Conservation (phyloP, 305 asterid genomes). For the Fraxinus albicans region DNA sequence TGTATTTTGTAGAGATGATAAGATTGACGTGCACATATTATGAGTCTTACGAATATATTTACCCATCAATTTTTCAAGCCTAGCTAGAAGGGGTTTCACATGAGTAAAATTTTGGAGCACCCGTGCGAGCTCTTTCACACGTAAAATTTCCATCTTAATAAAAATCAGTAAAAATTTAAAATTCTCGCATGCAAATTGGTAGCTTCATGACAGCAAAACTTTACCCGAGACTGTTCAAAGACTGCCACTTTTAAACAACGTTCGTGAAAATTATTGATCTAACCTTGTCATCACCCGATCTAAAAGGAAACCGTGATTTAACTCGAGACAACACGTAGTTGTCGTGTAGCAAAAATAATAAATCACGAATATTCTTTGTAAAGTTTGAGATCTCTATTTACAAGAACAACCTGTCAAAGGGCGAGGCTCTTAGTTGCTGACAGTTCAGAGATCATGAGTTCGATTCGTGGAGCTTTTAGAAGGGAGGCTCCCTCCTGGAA, state of each 20-base stretch:
- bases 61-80: neutral
- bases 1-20: neutral
- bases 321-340: neutral
- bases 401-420: neutral
- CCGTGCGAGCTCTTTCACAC: neutral
- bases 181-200: neutral
- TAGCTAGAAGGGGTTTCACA: neutral
- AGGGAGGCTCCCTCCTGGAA: too few relatives aligned
- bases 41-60: too few relatives aligned
- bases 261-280: too few relatives aligned
- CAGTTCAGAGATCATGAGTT: too few relatives aligned
- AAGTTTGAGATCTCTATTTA: neutral
- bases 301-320: neutral
- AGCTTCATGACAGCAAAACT: neutral
- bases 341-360: neutral
- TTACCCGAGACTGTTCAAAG: neutral
- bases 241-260: neutral
- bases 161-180: neutral
- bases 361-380: neutral
- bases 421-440: too few relatives aligned
- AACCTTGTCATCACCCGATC: neutral
- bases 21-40: neutral
- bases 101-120: neutral
- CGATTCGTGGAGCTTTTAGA: too few relatives aligned
- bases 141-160: too few relatives aligned